phyloP scores from a whole-genome alignment of 2,329 filamentous ascomycete genomes.

The Alternaria solani region DNA sequence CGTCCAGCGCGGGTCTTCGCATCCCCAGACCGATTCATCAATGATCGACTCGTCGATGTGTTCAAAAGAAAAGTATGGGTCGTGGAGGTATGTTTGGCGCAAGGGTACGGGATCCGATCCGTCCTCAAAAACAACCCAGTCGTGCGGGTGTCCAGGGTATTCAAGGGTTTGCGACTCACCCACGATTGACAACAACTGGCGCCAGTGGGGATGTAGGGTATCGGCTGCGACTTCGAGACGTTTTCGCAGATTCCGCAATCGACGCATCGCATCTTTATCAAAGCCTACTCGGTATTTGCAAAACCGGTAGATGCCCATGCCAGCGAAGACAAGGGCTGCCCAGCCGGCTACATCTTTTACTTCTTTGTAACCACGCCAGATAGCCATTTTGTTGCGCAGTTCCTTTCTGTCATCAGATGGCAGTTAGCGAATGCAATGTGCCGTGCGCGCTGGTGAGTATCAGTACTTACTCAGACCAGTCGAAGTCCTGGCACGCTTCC shows the following conservation, averaged over 20 bases:
- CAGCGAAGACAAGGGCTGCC: constrained; percentile 64
- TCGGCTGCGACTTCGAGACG: constrained; percentile 64
- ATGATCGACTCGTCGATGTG: constrained; percentile 61
- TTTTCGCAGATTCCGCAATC: constrained; percentile 55
- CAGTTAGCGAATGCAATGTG: constrained; percentile 1
- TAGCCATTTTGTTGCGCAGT: constrained; percentile 60
- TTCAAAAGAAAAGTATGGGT: constrained; percentile 58
- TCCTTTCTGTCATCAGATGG: constrained; percentile 54
- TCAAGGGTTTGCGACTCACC: constrained; percentile 52
- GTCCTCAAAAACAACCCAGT: constrained; percentile 60
- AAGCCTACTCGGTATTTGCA: constrained; percentile 68
- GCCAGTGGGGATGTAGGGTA: constrained; percentile 62
- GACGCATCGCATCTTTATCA: constrained; percentile 59
- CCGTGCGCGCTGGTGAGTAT: background rate
- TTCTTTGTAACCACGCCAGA: constrained; percentile 68
- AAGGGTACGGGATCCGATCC: constrained; percentile 56
- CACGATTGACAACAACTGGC: constrained; percentile 59
- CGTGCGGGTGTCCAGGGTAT: constrained; percentile 61
- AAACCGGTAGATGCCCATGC: constrained; percentile 67
- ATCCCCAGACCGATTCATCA: constrained; percentile 59
- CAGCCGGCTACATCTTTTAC: constrained; percentile 66
- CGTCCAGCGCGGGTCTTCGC: constrained; percentile 59
- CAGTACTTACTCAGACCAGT: constrained; percentile 57
- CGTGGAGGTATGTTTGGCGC: constrained; percentile 58
- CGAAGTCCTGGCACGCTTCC: constrained; percentile 63